A percentile compares a stretch with the other conserved stretches of the same genome.
These are phyloP conservation scores for Skeletonema menzelii DNA, from an alignment of 108 stramenopile species.

Conservation along the genomic window DNA sequence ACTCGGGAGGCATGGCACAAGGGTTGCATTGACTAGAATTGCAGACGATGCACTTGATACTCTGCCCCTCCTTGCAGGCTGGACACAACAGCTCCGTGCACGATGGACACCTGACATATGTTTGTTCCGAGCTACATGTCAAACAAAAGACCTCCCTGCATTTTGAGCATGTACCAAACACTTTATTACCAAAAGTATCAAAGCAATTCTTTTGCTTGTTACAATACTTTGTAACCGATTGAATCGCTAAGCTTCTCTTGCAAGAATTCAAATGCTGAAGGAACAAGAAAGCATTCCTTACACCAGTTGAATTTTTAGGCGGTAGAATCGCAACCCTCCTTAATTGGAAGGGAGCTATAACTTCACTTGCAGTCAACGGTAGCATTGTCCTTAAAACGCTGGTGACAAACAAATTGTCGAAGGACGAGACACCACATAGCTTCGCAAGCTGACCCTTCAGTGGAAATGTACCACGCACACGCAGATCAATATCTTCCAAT, in stretches of 20 bases:
- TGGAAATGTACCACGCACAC: constrained; percentile 10
- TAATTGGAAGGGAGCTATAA: neutral
- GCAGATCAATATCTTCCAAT: constrained; percentile 30
- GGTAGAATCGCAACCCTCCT: constrained; percentile 3
- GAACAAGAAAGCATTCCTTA: neutral
- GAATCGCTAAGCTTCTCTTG: neutral
- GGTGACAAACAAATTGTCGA: neutral
- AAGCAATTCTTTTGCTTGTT: constrained; percentile 1
- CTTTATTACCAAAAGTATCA: neutral
- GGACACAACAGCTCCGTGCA: neutral
- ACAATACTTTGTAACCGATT: neutral
- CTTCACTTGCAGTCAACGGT: neutral
- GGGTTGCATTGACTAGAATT: neutral
- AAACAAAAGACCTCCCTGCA: neutral
- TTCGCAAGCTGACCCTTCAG: constrained; percentile 1
- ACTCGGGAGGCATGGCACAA: constrained; percentile 13
- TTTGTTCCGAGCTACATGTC: neutral
- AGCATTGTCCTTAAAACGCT: neutral
- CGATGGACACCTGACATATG: neutral
- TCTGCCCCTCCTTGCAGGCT: neutral
- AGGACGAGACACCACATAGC: neutral
- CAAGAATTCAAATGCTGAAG: neutral
- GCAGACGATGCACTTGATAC: constrained; percentile 8
- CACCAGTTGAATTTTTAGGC: neutral
- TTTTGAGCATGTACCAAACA: constrained; percentile 6